Conservation (phyloP, 2,329 filamentous ascomycete species). For the Pseudopyricularia javanii region DNA sequence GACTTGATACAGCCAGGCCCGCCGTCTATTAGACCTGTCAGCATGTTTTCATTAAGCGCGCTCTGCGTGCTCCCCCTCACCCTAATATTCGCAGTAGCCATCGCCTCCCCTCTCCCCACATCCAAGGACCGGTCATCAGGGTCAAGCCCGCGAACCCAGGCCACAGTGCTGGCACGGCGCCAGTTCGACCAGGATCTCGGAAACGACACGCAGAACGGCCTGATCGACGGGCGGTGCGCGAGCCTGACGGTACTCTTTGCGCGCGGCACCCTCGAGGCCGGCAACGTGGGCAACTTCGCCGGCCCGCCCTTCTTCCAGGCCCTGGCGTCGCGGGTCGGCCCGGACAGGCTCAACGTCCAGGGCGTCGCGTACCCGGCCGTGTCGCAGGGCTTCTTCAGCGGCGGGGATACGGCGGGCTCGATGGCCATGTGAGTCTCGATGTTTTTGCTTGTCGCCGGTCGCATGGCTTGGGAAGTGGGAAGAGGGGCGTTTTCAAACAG, state of each 20-base stretch:
- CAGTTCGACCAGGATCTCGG: not conserved
- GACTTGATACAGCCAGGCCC: not conserved
- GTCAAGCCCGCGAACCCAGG: too few species aligned
- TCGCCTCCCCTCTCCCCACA: not conserved
- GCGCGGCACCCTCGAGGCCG: constrained; percentile 13
- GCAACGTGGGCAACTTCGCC: not conserved
- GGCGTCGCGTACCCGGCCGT: constrained; percentile 39
- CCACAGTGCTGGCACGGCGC: too few species aligned
- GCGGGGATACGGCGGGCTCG: constrained; percentile 30
- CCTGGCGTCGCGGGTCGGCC: constrained; percentile 25
- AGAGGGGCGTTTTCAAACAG: not conserved
- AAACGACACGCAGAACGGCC: constrained; percentile 5
- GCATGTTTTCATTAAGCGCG: not conserved
- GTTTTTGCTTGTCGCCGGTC: not conserved
- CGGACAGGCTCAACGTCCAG: constrained; percentile 33
- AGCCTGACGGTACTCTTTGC: constrained; percentile 41
- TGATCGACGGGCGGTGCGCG: constrained; percentile 18
- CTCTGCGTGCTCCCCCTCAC: not conserved
- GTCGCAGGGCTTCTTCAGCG: constrained; percentile 28
- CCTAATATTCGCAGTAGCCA: not conserved
- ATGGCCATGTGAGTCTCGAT: constrained; percentile 21
- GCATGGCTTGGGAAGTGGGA: not conserved
- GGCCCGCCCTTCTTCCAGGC: constrained; percentile 31
- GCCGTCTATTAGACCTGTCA: not conserved
- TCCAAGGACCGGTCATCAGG: too few species aligned